These are phyloP conservation scores for Dendryphion nanum DNA, from an alignment of 2,329 filamentous ascomycete genomes.

Conservation along the genomic window DNA sequence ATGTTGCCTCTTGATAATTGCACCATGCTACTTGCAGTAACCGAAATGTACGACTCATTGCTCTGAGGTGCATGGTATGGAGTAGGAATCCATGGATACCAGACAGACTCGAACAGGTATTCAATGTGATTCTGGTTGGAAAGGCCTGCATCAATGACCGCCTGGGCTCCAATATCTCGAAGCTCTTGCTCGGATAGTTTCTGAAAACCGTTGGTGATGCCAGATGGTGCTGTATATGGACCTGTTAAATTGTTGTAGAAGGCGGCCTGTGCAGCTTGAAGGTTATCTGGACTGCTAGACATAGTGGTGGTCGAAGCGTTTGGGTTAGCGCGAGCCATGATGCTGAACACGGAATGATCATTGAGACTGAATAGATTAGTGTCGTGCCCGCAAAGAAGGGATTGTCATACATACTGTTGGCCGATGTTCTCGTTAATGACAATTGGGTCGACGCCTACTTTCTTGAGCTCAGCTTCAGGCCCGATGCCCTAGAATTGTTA, in stretches of 20 bases:
- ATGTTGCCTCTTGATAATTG: slow-evolving; percentile 45
- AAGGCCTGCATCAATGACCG: slow-evolving; percentile 15
- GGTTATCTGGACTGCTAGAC: slow-evolving; percentile 18
- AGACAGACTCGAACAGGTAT: slow-evolving; percentile 20
- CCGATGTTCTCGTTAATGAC: slow-evolving; percentile 34
- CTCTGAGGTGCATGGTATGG: slow-evolving; percentile 14
- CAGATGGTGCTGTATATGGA: slow-evolving; percentile 29
- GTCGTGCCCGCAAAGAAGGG: neutral
- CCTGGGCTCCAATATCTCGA: slow-evolving; percentile 15
- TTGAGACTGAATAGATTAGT: slow-evolving; percentile 9
- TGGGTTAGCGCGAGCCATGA: slow-evolving; percentile 25
- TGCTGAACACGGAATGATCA: slow-evolving; percentile 23
- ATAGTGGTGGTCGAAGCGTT: slow-evolving; percentile 21
- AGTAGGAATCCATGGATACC: slow-evolving; percentile 20
- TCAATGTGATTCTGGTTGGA: slow-evolving; percentile 24
- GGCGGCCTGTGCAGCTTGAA: slow-evolving; percentile 23
- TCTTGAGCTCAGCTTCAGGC: slow-evolving; percentile 48
- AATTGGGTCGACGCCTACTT: slow-evolving; percentile 11
- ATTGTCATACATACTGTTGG: slow-evolving; percentile 15
- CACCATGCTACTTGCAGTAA: slow-evolving; percentile 28
- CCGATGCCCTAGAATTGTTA: slow-evolving; percentile 54
- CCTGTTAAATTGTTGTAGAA: slow-evolving; percentile 28
- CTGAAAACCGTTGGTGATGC: slow-evolving; percentile 34
- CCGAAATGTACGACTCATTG: slow-evolving; percentile 34
- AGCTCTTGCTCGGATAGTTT: slow-evolving; percentile 16